Conservation (phyloP, 1,284 basidiomycete species). For the Ganoderma leucocontextum region DNA sequence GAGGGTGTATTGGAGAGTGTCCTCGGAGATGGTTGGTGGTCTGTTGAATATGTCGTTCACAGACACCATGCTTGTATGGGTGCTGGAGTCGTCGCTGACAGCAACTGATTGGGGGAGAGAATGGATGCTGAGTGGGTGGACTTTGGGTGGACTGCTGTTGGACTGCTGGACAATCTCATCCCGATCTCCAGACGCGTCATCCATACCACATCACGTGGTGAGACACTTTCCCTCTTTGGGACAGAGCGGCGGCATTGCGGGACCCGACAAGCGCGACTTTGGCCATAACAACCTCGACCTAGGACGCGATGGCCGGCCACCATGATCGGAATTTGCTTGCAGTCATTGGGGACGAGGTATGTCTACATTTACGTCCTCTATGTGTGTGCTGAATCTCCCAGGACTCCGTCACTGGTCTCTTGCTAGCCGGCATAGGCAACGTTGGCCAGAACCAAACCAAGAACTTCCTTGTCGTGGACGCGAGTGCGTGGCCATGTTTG, state of each 20-base stretch:
- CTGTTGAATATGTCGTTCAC: constrained; percentile 67
- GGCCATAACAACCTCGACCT: constrained; percentile 5
- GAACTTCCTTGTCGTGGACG: constrained; percentile 94
- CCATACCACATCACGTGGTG: constrained; percentile 24
- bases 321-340: constrained; percentile 90
- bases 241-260: constrained; percentile 10
- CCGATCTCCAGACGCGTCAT: constrained; percentile 31
- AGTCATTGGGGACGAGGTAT: constrained; percentile 94
- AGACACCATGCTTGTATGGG: constrained; percentile 17
- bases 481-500: constrained; percentile 63
- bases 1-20: constrained; percentile 81
- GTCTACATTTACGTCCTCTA: neutral
- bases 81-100: neutral
- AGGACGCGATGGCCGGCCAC: constrained; percentile 49
- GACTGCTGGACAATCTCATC: no score
- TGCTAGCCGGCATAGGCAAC: constrained; percentile 93
- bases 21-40: constrained; percentile 83
- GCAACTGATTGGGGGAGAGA: neutral
- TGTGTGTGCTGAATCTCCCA: constrained; percentile 43
- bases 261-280: constrained; percentile 17
- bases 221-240: constrained; percentile 23
- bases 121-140: neutral
- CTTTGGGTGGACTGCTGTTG: no score
- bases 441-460: constrained; percentile 90
- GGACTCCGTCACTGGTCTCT: constrained; percentile 95